Evolutionary conservation across 2,329 filamentous ascomycete species (phyloP), one percentile per base, ranked within the genome.

Genomic region (Huntiella abstrusa): DNA sequence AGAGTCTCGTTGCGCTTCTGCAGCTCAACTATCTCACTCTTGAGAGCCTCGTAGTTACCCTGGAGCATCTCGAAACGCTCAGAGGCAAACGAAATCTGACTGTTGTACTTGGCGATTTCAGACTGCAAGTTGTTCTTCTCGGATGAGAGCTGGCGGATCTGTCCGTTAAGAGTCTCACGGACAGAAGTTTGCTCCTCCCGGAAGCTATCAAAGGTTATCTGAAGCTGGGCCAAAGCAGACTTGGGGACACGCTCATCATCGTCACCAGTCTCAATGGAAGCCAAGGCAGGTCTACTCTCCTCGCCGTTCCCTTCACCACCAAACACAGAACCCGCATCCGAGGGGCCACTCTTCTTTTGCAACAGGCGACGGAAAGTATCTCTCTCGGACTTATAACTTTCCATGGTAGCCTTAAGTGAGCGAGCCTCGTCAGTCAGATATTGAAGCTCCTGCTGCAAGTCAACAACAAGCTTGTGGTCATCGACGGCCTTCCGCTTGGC

Each of bases 291-390:
- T 34, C 71, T 67, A 32, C 81, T 63, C 13, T 82, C 83, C 54
- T 79, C 76, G 7, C 22, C 40, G 1, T 32, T 28, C 2, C 22
- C 22, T 10, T 28, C 22, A 10, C 22, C 22, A 1, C 80, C 83
- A 56, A 92, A 78, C 43, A 77, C 68, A 1, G 78, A 78, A 12
- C 73, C 70, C 37, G 80, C 66, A 50, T 86, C 80, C 10, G 65
- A 68, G 58, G 73, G 58, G 57, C 71, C 56, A 57, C 68, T 59
- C 63, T 77, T 61, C 51, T 91, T 83, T 53, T 88, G 83, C 28
- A 95, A 73, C 67, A 96, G 87, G 45, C 87, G 85, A 16, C 88
- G 79, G 77, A 95, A 96, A 75, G 95, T 95, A 58, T 98, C 88
- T 51, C 91, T 80, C 64, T 98, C 91, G 55, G 86, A 84, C 58